phyloP scores from a whole-genome alignment of 805 yeast genomes.

The Spathaspora arborariae region DNA sequence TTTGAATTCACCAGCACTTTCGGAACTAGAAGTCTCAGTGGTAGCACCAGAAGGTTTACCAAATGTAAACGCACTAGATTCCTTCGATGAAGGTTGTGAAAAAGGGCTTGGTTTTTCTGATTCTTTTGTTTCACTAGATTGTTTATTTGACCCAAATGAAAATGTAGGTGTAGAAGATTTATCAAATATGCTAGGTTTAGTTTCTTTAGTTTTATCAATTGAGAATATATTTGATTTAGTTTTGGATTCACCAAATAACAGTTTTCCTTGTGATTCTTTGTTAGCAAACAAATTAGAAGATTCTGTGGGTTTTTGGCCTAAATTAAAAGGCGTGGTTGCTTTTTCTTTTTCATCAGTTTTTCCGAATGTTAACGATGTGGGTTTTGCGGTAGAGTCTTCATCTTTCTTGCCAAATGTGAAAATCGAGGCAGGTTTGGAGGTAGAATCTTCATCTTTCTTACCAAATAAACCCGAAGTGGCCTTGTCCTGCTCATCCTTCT shows the following conservation, averaged over 20 bases:
- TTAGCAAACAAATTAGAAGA: neutral
- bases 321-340: neutral
- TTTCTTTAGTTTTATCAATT: neutral
- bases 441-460: neutral
- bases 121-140: neutral
- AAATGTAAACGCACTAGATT: conserved; percentile 8
- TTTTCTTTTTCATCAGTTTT: neutral
- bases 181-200: neutral
- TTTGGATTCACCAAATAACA: neutral
- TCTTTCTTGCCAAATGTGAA: conserved; percentile 10
- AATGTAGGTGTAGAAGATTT: conserved; percentile 7
- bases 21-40: neutral
- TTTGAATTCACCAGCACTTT: conserved; percentile 6
- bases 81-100: neutral
- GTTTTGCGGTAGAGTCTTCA: conserved; percentile 1
- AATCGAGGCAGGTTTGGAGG: neutral
- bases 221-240: neutral
- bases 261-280: neutral
- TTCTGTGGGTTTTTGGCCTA: neutral
- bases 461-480: conserved; percentile 6
- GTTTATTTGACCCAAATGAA: conserved; percentile 15
- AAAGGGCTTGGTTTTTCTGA: conserved; percentile 6
- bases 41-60: conserved; percentile 7
- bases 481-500: conserved; percentile 1
- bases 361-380: neutral